Conservation (phyloP, 2,329 filamentous ascomycete species). For the Trichophyton verrucosum region DNA sequence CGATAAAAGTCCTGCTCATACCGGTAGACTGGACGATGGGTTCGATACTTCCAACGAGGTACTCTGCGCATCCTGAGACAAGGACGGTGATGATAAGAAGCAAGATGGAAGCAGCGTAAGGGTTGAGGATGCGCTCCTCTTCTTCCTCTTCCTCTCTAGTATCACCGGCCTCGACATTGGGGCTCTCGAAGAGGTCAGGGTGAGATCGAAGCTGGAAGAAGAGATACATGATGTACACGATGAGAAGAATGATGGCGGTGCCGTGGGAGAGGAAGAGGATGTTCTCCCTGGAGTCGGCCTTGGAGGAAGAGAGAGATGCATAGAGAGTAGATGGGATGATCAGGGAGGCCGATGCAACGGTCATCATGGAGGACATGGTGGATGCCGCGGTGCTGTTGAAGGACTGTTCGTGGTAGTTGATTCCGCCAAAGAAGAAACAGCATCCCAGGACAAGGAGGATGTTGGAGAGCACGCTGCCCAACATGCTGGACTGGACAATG, state of each 20-base stretch:
- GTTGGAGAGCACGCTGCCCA: slow-evolving; percentile 90
- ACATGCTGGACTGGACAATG: slow-evolving; percentile 96
- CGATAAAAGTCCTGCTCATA: slow-evolving; percentile 71
- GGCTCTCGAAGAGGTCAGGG: slow-evolving; percentile 53
- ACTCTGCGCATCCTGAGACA: slow-evolving; percentile 63
- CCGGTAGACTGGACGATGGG: slow-evolving; percentile 54
- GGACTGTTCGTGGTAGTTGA: slow-evolving; percentile 56
- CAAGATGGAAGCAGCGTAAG: slow-evolving; percentile 51
- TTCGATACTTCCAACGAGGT: slow-evolving; percentile 65
- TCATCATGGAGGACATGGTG: slow-evolving; percentile 56
- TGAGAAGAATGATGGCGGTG: slow-evolving; percentile 60
- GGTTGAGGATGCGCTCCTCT: slow-evolving; percentile 45
- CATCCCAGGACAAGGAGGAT: slow-evolving; percentile 75
- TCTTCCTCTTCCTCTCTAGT: slow-evolving; percentile 24
- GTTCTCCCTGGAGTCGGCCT: slow-evolving; percentile 32
- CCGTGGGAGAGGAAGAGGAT: slow-evolving; percentile 62
- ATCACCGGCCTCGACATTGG: slow-evolving; percentile 13
- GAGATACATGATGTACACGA: slow-evolving; percentile 65
- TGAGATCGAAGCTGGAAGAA: slow-evolving; percentile 68
- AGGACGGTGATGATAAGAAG: slow-evolving; percentile 57
- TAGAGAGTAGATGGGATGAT: slow-evolving; percentile 69
- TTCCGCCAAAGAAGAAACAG: slow-evolving; percentile 65
- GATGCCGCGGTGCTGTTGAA: slow-evolving; percentile 41
- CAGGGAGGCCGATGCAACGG: slow-evolving; percentile 61
- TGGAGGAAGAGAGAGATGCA: slow-evolving; percentile 43